A percentile compares a stretch with the other conserved stretches of the same genome.
phyloP scores from a whole-genome alignment of 2,329 filamentous ascomycete species.

The Neonectria coccinea region DNA sequence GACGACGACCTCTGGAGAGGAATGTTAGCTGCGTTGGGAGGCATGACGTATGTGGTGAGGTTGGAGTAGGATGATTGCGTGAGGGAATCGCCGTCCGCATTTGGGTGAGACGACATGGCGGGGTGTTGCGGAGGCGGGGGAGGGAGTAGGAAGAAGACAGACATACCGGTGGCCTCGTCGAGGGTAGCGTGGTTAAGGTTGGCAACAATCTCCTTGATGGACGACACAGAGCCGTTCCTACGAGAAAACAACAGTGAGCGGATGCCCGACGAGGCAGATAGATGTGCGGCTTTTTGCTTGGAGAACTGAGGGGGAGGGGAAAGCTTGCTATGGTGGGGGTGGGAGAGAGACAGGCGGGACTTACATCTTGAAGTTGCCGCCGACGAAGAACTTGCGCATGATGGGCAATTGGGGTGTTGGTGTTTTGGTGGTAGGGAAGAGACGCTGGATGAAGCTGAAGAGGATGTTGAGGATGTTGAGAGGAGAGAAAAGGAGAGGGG shows the following conservation, averaged over 20 bases:
- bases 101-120: conserved; percentile 16
- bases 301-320: conserved; percentile 33
- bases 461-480: conserved; percentile 1
- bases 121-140: conserved; percentile 6
- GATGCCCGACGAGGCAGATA: conserved; percentile 16
- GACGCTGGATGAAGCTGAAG: conserved; percentile 4
- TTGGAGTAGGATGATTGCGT: conserved; percentile 7
- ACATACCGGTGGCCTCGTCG: conserved; percentile 78
- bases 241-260: conserved; percentile 27
- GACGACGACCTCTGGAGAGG: conserved; percentile 85
- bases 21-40: conserved; percentile 22
- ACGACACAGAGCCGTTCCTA: conserved; percentile 93
- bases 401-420: conserved; percentile 57
- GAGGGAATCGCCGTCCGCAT: conserved; percentile 29
- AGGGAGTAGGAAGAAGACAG: conserved; percentile 7
- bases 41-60: background rate
- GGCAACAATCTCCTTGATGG: conserved; percentile 90
- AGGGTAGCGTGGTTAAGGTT: conserved; percentile 89
- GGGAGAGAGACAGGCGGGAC: conserved; percentile 46
- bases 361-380: conserved; percentile 99
- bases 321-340: conserved; percentile 38
- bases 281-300: conserved; percentile 47
- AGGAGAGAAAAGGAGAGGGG: background rate
- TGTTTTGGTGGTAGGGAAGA: conserved; percentile 14
- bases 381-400: conserved; percentile 98